phyloP scores from a whole-genome alignment of 1,139 yeast genomes.

The Debaryomycetaceae sp. region DNA sequence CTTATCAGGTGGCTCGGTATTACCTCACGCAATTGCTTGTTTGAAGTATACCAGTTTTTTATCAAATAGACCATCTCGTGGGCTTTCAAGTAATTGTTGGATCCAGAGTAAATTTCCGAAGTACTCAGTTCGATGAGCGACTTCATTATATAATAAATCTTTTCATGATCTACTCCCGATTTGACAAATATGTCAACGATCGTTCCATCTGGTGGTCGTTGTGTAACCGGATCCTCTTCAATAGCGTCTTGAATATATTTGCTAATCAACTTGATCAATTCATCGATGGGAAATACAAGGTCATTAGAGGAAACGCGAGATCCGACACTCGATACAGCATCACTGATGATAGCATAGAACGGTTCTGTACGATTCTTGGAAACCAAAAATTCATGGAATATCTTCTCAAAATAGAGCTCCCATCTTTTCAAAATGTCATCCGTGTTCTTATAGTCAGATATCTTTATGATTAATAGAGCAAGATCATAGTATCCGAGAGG shows the following conservation, averaged over 20 bases:
- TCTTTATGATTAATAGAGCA: slow-evolving; percentile 72
- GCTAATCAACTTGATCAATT: slow-evolving; percentile 58
- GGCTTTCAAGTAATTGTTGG: slow-evolving; percentile 34
- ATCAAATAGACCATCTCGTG: slow-evolving; percentile 62
- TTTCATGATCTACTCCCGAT: slow-evolving; percentile 73
- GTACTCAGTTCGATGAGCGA: slow-evolving; percentile 66
- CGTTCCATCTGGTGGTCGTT: slow-evolving; percentile 42
- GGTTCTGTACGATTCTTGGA: slow-evolving; percentile 33
- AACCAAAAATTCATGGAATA: slow-evolving; percentile 32
- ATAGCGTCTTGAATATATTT: slow-evolving; percentile 38
- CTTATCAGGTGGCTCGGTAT: slow-evolving; percentile 38
- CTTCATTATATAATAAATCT: slow-evolving; percentile 62
- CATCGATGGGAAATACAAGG: slow-evolving; percentile 76
- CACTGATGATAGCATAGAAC: slow-evolving; percentile 34
- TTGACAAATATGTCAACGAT: slow-evolving; percentile 66
- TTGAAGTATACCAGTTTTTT: slow-evolving; percentile 61
- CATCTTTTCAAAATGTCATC: slow-evolving; percentile 73
- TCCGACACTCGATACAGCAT: slow-evolving; percentile 42
- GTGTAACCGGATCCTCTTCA: slow-evolving; percentile 33
- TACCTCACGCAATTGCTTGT: slow-evolving; percentile 57
- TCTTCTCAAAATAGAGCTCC: slow-evolving; percentile 57
- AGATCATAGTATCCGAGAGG: slow-evolving; percentile 86
- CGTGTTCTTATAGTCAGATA: slow-evolving; percentile 74
- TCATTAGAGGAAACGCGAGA: slow-evolving; percentile 50
- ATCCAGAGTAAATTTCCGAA: slow-evolving; percentile 45